A percentile compares a stretch with the other conserved stretches of the same genome.
phyloP scores from a whole-genome alignment of 2,329 filamentous ascomycete species.

The Botrytis fragariae region DNA sequence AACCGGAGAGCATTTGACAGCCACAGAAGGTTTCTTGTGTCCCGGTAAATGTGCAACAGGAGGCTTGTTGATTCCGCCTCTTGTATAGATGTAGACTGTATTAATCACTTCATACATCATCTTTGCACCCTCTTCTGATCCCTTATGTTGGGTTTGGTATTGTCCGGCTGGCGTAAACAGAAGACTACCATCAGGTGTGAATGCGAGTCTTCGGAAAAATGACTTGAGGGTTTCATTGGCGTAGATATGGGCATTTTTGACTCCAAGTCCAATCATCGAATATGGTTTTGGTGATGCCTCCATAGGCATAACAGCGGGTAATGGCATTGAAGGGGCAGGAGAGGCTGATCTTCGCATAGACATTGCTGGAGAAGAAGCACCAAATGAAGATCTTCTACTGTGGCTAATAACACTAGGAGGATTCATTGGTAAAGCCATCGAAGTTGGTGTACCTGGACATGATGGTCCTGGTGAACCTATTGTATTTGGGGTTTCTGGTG shows the following conservation, averaged over 20 bases:
- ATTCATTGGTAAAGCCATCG: slow-evolving; percentile 90
- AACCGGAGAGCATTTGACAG: slow-evolving; percentile 88
- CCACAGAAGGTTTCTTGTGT: slow-evolving; percentile 97
- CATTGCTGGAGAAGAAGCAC: slow-evolving; percentile 60
- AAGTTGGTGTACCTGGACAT: slow-evolving; percentile 89
- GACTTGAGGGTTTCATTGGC: slow-evolving; percentile 96
- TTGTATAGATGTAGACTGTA: slow-evolving; percentile 96
- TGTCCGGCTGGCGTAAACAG: slow-evolving; percentile 93
- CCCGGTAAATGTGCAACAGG: slow-evolving; percentile 93
- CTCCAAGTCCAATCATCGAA: slow-evolving; percentile 51
- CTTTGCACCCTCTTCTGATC: slow-evolving; percentile 64
- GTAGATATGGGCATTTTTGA: slow-evolving; percentile 86
- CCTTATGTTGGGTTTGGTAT: slow-evolving; percentile 74
- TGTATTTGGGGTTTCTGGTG: slow-evolving; percentile 52
- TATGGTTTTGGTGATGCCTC: slow-evolving; percentile 79
- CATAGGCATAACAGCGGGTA: slow-evolving; percentile 93
- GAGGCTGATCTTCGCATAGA: slow-evolving; percentile 82
- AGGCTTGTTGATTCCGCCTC: slow-evolving; percentile 93
- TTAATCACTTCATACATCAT: slow-evolving; percentile 84
- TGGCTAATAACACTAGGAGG: slow-evolving; percentile 85
- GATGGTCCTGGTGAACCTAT: slow-evolving; percentile 84
- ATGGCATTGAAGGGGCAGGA: slow-evolving; percentile 86
- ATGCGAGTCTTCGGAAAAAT: slow-evolving; percentile 91
- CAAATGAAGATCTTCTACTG: slow-evolving; percentile 91
- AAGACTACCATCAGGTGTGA: slow-evolving; percentile 91